Evolutionary conservation across 1,284 basidiomycete genomes (phyloP).

Genomic region (Coniferiporia weirii): DNA sequence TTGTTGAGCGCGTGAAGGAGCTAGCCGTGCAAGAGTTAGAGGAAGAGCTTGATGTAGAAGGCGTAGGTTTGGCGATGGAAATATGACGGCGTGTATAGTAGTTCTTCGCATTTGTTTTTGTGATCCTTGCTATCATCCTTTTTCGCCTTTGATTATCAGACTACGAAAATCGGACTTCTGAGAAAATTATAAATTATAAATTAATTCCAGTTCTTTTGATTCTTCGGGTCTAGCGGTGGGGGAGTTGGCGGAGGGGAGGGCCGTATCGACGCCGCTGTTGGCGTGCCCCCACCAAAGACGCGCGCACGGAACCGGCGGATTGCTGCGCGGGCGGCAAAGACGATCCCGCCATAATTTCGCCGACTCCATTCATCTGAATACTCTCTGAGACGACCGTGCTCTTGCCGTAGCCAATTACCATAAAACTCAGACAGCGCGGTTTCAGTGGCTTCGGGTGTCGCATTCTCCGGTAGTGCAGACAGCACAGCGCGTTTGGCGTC

Average conservation of each 20-base stretch:
- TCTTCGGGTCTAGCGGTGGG: neutral
- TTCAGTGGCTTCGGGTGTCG: slow-evolving; percentile 52
- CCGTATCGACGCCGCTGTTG: neutral
- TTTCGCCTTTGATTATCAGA: neutral
- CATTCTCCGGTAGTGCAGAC: slow-evolving; percentile 46
- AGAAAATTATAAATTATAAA: slow-evolving; percentile 1
- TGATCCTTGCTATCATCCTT: neutral
- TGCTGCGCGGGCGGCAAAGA: slow-evolving; percentile 46
- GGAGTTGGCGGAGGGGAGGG: neutral
- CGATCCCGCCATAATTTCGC: slow-evolving; percentile 50
- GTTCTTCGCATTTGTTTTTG: neutral
- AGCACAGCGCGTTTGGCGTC: slow-evolving; percentile 54
- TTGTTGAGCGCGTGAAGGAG: slow-evolving; percentile 56
- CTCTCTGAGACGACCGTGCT: slow-evolving; percentile 45
- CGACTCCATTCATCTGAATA: slow-evolving; percentile 63
- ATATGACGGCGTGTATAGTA: neutral
- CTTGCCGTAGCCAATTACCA: slow-evolving; percentile 63
- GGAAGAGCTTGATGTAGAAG: slow-evolving; percentile 16
- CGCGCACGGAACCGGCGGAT: slow-evolving; percentile 36
- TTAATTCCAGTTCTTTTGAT: neutral
- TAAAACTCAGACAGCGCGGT: slow-evolving; percentile 65
- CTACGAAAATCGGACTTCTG: neutral
- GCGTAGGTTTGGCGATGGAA: neutral
- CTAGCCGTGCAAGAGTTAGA: slow-evolving; percentile 34
- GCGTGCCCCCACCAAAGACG: slow-evolving; percentile 13